phyloP scores from a whole-genome alignment of 345 rosid genomes.

The Syzygium aqueum region DNA sequence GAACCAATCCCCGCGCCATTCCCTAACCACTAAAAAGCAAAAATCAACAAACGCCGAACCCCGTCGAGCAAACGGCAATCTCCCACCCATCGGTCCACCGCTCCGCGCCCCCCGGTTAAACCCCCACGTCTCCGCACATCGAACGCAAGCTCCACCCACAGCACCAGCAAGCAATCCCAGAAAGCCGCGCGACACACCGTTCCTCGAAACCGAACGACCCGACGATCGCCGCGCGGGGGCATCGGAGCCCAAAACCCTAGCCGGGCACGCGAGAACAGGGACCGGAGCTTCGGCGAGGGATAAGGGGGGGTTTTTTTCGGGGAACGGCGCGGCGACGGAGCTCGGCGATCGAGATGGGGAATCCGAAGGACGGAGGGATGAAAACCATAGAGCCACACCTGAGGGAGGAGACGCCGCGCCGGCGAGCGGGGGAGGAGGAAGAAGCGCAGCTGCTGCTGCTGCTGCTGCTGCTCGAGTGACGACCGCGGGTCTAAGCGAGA shows the following conservation, averaged over 20 bases:
- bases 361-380: neutral
- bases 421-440: neutral
- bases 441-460: neutral
- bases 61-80: neutral
- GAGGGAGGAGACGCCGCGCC: neutral
- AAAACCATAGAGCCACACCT: neutral
- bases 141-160: neutral
- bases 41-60: neutral
- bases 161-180: neutral
- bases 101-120: neutral
- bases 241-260: neutral
- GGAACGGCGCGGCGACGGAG: no score
- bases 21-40: neutral
- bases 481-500: neutral
- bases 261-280: no score
- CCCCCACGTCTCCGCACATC: neutral
- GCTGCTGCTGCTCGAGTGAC: neutral
- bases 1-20: neutral
- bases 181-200: neutral
- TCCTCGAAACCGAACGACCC: no score
- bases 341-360: no score
- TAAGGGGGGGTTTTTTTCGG: no score
- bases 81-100: neutral
- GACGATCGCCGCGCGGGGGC: no score
- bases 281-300: no score